phyloP scores from a whole-genome alignment of 805 yeast species.

The Millerozyma miso region DNA sequence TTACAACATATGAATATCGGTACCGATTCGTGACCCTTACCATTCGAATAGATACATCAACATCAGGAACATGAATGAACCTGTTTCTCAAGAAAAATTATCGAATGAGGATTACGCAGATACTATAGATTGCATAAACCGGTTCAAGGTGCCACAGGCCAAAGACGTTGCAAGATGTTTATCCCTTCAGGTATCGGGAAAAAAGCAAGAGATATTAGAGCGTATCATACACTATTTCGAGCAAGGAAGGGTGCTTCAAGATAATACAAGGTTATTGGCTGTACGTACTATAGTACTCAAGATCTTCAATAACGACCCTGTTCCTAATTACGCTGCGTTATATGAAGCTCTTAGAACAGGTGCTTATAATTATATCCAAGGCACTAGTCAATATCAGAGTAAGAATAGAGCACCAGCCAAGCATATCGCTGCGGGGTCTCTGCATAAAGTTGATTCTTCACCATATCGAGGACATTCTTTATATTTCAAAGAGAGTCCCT shows the following conservation, averaged over 20 bases:
- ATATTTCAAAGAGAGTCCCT: slow-evolving; percentile 53
- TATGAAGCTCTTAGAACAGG: slow-evolving; percentile 26
- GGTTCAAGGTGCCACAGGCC: slow-evolving; percentile 46
- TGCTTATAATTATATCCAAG: slow-evolving; percentile 9
- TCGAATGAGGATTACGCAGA: slow-evolving; percentile 13
- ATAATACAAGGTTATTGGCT: slow-evolving; percentile 41
- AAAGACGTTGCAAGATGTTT: slow-evolving; percentile 50
- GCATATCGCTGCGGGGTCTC: not conserved
- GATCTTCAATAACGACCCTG: slow-evolving; percentile 27
- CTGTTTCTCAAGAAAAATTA: slow-evolving; percentile 6
- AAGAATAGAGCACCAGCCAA: slow-evolving; percentile 2
- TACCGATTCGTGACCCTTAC: too few relatives aligned
- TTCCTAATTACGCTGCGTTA: slow-evolving; percentile 34
- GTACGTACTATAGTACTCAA: slow-evolving; percentile 41
- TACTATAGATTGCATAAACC: slow-evolving; percentile 9
- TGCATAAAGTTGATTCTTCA: slow-evolving; percentile 6
- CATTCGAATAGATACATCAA: too few relatives aligned
- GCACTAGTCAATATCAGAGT: slow-evolving; percentile 1
- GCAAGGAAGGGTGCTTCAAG: slow-evolving; percentile 37
- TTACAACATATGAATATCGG: too few relatives aligned
- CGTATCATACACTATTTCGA: slow-evolving; percentile 46
- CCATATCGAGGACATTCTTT: slow-evolving; percentile 35
- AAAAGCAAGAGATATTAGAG: slow-evolving; percentile 57
- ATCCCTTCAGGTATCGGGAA: slow-evolving; percentile 49
- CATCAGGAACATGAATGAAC: slow-evolving; percentile 5